Conservation (phyloP, 169 alveolate species). For the Eimeria tenella region DNA sequence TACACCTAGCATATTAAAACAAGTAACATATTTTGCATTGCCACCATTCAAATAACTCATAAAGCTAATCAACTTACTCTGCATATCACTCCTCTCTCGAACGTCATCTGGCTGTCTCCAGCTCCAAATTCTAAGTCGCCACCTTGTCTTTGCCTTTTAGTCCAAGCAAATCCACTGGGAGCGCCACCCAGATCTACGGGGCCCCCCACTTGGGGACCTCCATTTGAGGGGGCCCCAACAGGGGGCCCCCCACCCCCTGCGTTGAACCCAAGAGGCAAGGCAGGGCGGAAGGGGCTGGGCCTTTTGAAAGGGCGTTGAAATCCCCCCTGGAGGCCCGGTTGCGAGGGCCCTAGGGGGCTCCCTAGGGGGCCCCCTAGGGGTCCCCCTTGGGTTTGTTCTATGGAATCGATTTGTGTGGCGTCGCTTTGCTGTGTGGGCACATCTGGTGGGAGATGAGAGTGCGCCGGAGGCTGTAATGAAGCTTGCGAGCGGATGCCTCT, state of each 20-base stretch:
- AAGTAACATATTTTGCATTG: too few relatives aligned
- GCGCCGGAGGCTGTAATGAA: background rate
- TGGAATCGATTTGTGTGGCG: background rate
- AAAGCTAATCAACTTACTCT: background rate
- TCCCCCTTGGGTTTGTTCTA: background rate
- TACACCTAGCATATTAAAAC: too few relatives aligned
- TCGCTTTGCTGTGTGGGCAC: conserved; percentile 24
- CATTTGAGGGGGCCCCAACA: background rate
- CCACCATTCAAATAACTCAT: too few relatives aligned
- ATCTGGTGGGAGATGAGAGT: background rate
- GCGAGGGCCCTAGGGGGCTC: background rate
- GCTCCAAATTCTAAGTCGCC: too few relatives aligned
- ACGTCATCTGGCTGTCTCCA: too few relatives aligned
- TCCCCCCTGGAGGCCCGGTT: background rate
- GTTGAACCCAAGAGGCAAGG: background rate
- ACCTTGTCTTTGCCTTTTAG: background rate
- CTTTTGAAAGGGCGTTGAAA: background rate
- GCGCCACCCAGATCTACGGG: background rate
- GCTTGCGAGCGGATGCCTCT: conserved; percentile 6
- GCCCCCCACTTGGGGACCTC: background rate
- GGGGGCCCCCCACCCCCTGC: background rate
- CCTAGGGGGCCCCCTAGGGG: background rate
- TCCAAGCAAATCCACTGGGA: background rate
- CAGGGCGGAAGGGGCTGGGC: background rate
- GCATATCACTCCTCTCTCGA: too few relatives aligned